These are phyloP conservation scores for Jatropha multifida DNA, from an alignment of 441 rosid species.

Conservation along the genomic window DNA sequence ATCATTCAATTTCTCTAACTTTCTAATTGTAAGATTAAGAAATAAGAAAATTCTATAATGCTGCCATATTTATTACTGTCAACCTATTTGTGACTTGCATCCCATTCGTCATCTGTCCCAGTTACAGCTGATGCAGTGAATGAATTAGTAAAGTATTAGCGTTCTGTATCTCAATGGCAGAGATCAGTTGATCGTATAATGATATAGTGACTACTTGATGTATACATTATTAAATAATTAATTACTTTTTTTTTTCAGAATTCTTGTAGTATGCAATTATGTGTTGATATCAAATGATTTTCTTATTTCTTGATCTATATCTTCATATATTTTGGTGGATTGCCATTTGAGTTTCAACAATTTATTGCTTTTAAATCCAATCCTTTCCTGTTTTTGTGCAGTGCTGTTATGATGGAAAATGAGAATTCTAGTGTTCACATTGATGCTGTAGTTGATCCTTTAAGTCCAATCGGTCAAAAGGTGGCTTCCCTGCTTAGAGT, in stretches of 20 bases:
- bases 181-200: not conserved
- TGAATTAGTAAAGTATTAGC: not conserved
- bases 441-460: constrained; percentile 96
- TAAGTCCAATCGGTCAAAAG: constrained; percentile 90
- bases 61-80: not conserved
- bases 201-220: not conserved
- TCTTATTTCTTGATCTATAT: not conserved
- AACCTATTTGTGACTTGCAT: not conserved
- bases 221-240: not conserved
- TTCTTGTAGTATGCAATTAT: not conserved
- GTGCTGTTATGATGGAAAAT: constrained; percentile 75
- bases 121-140: not conserved
- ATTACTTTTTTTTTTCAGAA: not conserved
- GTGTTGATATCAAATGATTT: not conserved
- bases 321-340: constrained; percentile 7
- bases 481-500: constrained; percentile 85
- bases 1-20: not conserved
- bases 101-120: not conserved
- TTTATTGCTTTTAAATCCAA: constrained; percentile 6
- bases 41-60: not conserved
- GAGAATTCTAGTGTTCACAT: constrained; percentile 83
- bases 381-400: constrained; percentile 35
- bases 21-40: not conserved
- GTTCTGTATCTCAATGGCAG: not conserved
- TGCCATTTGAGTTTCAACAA: not conserved